These are phyloP conservation scores for Ustilago hordei DNA, from an alignment of 1,284 basidiomycete genomes.

Conservation along the genomic window DNA sequence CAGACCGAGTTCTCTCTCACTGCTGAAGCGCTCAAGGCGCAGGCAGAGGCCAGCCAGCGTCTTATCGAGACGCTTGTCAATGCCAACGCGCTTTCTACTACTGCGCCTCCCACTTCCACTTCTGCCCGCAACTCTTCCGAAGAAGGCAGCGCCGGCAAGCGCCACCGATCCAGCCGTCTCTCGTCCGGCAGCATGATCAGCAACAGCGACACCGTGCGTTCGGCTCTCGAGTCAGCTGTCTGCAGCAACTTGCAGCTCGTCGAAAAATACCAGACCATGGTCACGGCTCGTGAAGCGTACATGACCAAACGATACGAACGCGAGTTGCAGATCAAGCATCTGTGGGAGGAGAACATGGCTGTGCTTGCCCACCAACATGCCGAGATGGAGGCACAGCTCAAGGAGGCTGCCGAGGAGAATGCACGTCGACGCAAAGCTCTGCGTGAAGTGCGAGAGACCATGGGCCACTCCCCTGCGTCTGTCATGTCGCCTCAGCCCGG, in stretches of 20 bases:
- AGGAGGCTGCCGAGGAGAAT: slow-evolving; percentile 74
- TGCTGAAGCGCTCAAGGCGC: slow-evolving; percentile 50
- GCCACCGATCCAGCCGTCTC: slow-evolving; percentile 73
- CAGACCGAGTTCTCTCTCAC: slow-evolving; percentile 47
- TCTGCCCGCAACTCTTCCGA: slow-evolving; percentile 23
- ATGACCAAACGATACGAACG: slow-evolving; percentile 76
- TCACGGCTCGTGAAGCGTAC: slow-evolving; percentile 84
- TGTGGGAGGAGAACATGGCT: slow-evolving; percentile 94
- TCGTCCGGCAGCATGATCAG: slow-evolving; percentile 29
- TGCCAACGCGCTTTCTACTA: slow-evolving; percentile 8
- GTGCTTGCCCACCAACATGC: slow-evolving; percentile 88
- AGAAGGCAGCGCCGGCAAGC: slow-evolving; percentile 68
- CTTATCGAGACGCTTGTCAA: slow-evolving; percentile 37
- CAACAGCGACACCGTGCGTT: slow-evolving; percentile 39
- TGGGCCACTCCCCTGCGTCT: slow-evolving; percentile 69
- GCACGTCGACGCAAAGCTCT: slow-evolving; percentile 71
- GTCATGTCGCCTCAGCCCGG: slow-evolving; percentile 22
- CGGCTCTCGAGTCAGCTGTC: slow-evolving; percentile 33
- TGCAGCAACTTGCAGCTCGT: slow-evolving; percentile 72
- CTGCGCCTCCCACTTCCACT: slow-evolving; percentile 4
- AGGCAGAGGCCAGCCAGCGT: slow-evolving; percentile 48
- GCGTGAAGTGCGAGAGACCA: slow-evolving; percentile 57
- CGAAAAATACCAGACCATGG: slow-evolving; percentile 80
- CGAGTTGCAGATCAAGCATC: slow-evolving; percentile 75
- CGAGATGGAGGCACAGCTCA: slow-evolving; percentile 76